Base-by-base conservation (phyloP, 1,284 basidiomycete genomes). In the Apiotrichum gamsii region DNA sequence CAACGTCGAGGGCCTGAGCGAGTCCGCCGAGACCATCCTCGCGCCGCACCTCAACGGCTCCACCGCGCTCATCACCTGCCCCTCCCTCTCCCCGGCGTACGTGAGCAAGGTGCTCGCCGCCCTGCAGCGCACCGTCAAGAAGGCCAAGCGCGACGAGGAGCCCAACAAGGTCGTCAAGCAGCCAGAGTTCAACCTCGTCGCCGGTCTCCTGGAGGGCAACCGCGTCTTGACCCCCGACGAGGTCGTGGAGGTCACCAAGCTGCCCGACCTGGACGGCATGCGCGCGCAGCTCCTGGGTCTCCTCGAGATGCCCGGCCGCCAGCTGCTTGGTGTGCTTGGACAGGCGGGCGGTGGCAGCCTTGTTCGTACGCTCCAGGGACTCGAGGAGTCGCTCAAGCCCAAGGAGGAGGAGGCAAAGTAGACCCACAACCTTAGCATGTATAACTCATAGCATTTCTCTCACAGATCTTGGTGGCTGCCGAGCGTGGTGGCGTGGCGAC, bases 271-370 rank as follows among this genome's bases (percentile, higher is more conserved):
- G 50, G 65, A 72, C 48, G 54, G 54, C 15, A 51, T 75, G 11
- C 52, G 70, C 25, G 65, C 59, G 2, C 72, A 74, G 57, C 54
- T 76, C 20, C 68, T 76, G 6, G 74, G 73, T 0, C 42, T 74
- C 44, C 47, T 76, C 43, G 61, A 70, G 45, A 57, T 54, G 23
- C 67, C 65, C 13, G 64, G 52, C 18, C 62, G 63, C 52, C 57
- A 58, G 35, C 54, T 71, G 42, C 45, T 72, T n/a, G 70, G 70
- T 20, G 48, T 70, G 6, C 47, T 71, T 45, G 46, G 46, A 33
- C 64, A 67, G 50, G 70, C 68, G 0, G 65, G 60, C 9, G 72
- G 72, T n/a, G 70, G 70, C 14, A 57, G 59, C 2, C 49, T 73
- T 48, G 62, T 73, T 19, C 61, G 72, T 54, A 72, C 72, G 14